Conservation (phyloP, 2,329 filamentous ascomycete species). For the Colletotrichum sp. region DNA sequence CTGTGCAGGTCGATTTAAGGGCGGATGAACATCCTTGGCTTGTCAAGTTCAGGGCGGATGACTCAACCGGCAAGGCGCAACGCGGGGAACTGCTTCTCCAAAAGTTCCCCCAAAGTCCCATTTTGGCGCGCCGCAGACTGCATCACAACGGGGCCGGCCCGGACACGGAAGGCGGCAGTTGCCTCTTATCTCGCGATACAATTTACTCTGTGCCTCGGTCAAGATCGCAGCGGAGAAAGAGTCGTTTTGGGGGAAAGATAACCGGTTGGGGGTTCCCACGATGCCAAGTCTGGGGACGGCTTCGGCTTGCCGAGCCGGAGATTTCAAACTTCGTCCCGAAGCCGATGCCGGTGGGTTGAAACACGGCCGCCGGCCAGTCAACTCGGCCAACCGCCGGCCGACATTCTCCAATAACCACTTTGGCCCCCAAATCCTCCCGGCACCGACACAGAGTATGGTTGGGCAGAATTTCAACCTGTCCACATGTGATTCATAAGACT, state of each 20-base stretch:
- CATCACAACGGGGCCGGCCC: neutral
- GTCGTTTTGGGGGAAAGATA: neutral
- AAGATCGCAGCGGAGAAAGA: neutral
- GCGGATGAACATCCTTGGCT: neutral
- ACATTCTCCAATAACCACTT: neutral
- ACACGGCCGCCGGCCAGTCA: neutral
- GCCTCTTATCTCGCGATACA: neutral
- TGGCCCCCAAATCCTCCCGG: neutral
- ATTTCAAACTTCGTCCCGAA: neutral
- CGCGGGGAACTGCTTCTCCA: neutral
- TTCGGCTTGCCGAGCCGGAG: neutral
- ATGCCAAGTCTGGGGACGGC: neutral
- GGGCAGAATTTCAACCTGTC: neutral
- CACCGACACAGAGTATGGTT: neutral
- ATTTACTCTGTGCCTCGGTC: neutral
- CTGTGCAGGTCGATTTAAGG: neutral
- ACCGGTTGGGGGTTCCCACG: neutral
- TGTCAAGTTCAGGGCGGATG: neutral
- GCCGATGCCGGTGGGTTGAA: neutral
- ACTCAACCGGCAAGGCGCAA: neutral
- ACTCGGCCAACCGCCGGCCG: neutral
- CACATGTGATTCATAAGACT: neutral
- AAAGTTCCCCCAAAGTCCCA: neutral
- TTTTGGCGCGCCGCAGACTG: neutral
- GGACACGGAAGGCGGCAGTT: neutral